Base-by-base conservation (phyloP, 371 early-diverging fungal genomes). In the Mortierella sp. region DNA sequence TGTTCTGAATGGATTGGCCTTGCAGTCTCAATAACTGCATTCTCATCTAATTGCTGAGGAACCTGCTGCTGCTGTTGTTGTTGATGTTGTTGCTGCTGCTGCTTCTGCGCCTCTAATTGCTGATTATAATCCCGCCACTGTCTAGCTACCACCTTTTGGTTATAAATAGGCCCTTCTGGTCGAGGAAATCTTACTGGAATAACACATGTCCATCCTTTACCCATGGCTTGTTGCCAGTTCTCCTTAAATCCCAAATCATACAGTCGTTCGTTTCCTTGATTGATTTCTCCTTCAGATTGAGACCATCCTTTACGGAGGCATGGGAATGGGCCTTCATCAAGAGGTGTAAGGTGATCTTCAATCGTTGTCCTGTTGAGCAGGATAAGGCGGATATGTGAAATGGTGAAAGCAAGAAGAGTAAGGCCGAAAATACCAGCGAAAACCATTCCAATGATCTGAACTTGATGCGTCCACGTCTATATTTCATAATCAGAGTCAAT, bases 321-420 rank as follows among this genome's bases (percentile, higher is more conserved):
- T 72, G 84, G 61, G 83, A 84, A 15, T 83, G 60, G 47, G 1
- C 80, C 82, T 31, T 87, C 85, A 5, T 83, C 67, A 15, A 69
- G 68, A 26, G 88, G 85, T 17, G 84, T 84, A 15, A 76, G 66
- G 15, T 88, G 82, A 60, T 86, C 85, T 63, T 90, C 90, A 29
- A 90, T 88, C 0, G 90, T 90, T 0, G 90, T 88, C 47, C 84
- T 78, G 64, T 90, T 90, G 53, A 77, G 54, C 9, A 88, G 56
- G 26, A 90, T 90, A 49, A 88, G 86, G 7, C 83, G 80, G 7
- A 72, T 66, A 67, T 90, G 90, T 5, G 80, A 68, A n/a, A 80
- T 55, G 8, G 80, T 70, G 26, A 80, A 80, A 26, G 64, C 75
- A 28, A 74, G 56, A 10, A 80, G 68, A 2, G 68, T 74, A 17